Conservation (phyloP, 352 stramenopile genomes). For the Phytophthora citricola region DNA sequence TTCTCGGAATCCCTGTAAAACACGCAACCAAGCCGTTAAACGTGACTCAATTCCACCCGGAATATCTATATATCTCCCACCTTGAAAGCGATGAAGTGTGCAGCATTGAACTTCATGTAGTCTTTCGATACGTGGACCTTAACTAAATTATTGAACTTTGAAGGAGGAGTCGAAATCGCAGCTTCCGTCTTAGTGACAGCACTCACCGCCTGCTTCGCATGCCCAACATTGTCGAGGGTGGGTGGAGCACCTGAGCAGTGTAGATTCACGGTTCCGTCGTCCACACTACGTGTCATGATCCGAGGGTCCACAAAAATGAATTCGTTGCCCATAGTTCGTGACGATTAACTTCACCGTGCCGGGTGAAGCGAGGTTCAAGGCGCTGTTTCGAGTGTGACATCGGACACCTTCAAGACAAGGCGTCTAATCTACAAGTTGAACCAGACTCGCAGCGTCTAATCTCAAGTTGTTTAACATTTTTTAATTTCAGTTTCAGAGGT, state of each 20-base stretch:
- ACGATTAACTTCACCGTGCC: no score
- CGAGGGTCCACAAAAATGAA: background rate
- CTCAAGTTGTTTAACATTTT: background rate
- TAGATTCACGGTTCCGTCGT: background rate
- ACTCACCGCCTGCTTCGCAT: background rate
- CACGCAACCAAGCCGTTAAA: background rate
- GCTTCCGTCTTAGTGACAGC: background rate
- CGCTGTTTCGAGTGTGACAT: constrained; percentile 1
- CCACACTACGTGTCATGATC: constrained; percentile 19
- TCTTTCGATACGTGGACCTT: constrained; percentile 89
- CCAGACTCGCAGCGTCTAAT: constrained; percentile 53
- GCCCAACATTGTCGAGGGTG: background rate
- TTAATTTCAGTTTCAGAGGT: no score
- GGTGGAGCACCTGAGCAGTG: no score
- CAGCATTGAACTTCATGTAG: constrained; percentile 92
- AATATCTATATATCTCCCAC: constrained; percentile 22
- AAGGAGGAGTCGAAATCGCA: background rate
- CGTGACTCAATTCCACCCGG: background rate
- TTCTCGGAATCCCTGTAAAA: constrained; percentile 92
- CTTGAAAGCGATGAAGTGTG: constrained; percentile 90
- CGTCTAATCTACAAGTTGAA: constrained; percentile 38
- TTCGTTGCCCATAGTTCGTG: constrained; percentile 1
- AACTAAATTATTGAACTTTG: constrained; percentile 49
- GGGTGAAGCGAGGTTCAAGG: background rate
- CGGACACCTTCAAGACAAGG: background rate